Base-by-base conservation (phyloP, 192 early-diverging fungal species). In the Mortierella antarctica region DNA sequence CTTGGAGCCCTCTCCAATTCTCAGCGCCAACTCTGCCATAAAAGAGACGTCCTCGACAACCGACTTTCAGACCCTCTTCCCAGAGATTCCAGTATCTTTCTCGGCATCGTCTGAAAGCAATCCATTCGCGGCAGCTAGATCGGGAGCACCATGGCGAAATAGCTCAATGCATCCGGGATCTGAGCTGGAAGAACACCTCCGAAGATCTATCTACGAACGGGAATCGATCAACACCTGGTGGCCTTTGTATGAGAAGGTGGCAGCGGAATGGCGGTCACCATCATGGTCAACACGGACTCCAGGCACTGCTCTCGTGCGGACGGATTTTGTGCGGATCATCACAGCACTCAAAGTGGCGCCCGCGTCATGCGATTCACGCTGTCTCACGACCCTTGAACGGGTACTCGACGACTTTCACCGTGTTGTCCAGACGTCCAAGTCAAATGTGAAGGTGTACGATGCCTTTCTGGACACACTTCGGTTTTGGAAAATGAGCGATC, bases 391-490 rank as follows among this genome's bases (percentile, higher is more conserved):
- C 60, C 54, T 80, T 51, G 65, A 80, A 23, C 58, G 23, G 44
- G 2, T 80, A 14, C 72, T 80, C 64, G 70, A 72, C 10, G 77
- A 80, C 49, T 80, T 67, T 51, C 77, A 80, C 40, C 13, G 14
- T 4, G 70, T 54, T 12, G 63, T 80, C 17, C 17, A 48, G 6
- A 51, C 42, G 3, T 70, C 64, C 0, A 80, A 67, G 45, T 80
- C 77, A n/a, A 80, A 80, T 23, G 65, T 57, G 46, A 68, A 56
- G 23, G 65, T 72, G 5, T 80, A 80, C 49, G 58, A 41, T 10
- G 52, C 65, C 12, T 72, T 80, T 31, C 6, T 80, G 60, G 77
- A 62, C 6, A 72, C 77, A 0, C 41, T 80, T 2, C 48, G 56
- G 18, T 80, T 63, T 41, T 80, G 77, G 77, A 71, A 61, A 47